Percentiles rank a stretch among this genome's conserved stretches.
phyloP scores from a whole-genome alignment of 129 eudicot genomes.

The Escallonia herrerae region DNA sequence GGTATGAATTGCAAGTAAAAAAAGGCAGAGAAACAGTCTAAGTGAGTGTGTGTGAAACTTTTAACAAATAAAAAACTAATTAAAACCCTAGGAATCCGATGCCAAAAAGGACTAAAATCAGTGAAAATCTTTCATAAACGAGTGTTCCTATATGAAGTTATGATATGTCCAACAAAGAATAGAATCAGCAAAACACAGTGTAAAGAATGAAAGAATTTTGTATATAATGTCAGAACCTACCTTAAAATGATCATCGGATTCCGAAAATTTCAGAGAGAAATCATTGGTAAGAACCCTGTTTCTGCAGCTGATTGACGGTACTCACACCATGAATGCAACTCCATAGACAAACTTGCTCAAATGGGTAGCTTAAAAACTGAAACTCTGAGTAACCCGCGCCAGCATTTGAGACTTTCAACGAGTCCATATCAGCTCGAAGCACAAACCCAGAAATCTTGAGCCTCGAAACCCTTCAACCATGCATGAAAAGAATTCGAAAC shows the following conservation, averaged over 20 bases:
- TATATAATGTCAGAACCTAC: conserved; percentile 25
- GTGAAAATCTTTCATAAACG: conserved; percentile 14
- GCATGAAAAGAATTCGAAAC: conserved; percentile 14
- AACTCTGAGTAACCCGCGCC: conserved; percentile 18
- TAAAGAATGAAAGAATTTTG: conserved; percentile 59
- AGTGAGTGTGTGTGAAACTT: conserved; percentile 50
- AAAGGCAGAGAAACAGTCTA: conserved; percentile 27
- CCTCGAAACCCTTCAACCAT: conserved; percentile 12
- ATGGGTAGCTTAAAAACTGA: conserved; percentile 30
- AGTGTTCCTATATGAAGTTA: conserved; percentile 35
- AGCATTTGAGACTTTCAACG: conserved; percentile 16
- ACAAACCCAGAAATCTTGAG: conserved; percentile 14
- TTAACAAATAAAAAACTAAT: conserved; percentile 9
- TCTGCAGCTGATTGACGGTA: conserved; percentile 22
- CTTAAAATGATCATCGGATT: conserved; percentile 74
- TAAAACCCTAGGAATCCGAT: conserved; percentile 63
- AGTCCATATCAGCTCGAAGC: conserved; percentile 30
- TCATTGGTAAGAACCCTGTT: conserved; percentile 24
- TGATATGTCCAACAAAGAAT: conserved; percentile 69
- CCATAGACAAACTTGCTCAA: conserved; percentile 26
- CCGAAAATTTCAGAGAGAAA: conserved; percentile 30
- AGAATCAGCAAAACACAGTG: conserved; percentile 20
- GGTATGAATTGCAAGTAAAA: conserved; percentile 2
- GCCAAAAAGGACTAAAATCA: conserved; percentile 31
- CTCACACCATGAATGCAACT: conserved; percentile 29